Conservation (phyloP, 495 filamentous ascomycete species). For the Tetracladium marchalianum region DNA sequence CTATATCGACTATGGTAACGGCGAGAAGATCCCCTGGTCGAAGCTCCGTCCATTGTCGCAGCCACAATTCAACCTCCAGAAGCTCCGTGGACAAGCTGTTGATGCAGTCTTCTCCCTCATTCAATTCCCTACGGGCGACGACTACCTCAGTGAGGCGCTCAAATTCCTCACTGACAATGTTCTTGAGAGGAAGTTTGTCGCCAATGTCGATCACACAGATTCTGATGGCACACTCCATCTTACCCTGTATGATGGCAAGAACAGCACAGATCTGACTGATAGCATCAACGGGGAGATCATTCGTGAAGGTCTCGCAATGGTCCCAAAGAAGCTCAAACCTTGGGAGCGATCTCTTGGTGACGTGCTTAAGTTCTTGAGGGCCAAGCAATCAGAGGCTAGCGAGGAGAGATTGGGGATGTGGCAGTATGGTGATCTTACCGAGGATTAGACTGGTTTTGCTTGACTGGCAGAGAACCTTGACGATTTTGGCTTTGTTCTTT, state of each 20-base stretch:
- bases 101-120: conserved; percentile 84
- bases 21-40: conserved; percentile 75
- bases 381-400: conserved; percentile 67
- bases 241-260: conserved; percentile 71
- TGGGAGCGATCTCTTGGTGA: conserved; percentile 75
- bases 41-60: conserved; percentile 68
- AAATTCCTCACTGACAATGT: conserved; percentile 59
- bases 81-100: conserved; percentile 74
- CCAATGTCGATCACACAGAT: conserved; percentile 71
- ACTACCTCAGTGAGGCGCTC: conserved; percentile 75
- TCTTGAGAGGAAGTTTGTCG: conserved; percentile 63
- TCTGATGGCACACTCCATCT: conserved; percentile 71
- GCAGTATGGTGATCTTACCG: conserved; percentile 95
- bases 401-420: conserved; percentile 73
- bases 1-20: conserved; percentile 96
- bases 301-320: conserved; percentile 75
- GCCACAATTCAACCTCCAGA: conserved; percentile 65
- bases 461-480: background rate
- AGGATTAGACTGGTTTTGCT: conserved; percentile 38
- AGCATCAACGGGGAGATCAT: conserved; percentile 84
- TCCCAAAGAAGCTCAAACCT: conserved; percentile 75
- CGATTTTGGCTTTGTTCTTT: no score
- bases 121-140: conserved; percentile 66
- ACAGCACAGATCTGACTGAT: conserved; percentile 42
- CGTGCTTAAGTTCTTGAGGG: conserved; percentile 55